Evolutionary conservation across 192 early-diverging fungal species (phyloP), one percentile per base, ranked within the genome.

Genomic region (Backusella psychrophila): DNA sequence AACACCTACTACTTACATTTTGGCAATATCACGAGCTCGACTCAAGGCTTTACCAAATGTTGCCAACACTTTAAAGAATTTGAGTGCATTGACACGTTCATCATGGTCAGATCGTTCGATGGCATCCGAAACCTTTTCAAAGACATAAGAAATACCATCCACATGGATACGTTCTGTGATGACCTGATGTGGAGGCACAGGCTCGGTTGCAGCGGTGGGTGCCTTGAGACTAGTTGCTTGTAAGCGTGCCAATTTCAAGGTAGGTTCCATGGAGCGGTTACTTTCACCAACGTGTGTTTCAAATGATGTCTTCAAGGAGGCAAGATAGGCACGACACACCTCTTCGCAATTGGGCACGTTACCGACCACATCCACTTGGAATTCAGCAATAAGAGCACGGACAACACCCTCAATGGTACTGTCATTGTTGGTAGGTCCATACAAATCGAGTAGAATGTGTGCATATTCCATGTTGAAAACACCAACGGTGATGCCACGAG

Each of bases 41-140:
- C 74, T 80, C 3, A 85, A 52, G 2, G 78, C 73, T 46, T 82
- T 79, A 1, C 81, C 75, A 68, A 89, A 81, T 17, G 79, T 38
- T 4, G 72, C 38, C 19, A 89, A 73, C 5, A 85, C 21, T 44
- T 86, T 84, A 78, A 89, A 89, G 67, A 86, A 89, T 53, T 84
- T 81, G 46, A 86, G 70, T 19, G 63, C 72, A 29, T 78, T 78
- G 1, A 56, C 46, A 17, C 56, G 63, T 0, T 75, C 77, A 35
- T 78, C 69, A 15, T 68, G 39, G 1, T 86, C 66, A 1, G 74
- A 72, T 0, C 34, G 26, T 19, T 59, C 56, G 1, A 72, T 56
- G 38, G 52, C 78, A 34, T 44, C 72, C 3, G 75, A 72, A 15
- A 79, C 78, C 49, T 81, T 82, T 1, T 75, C 75, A 19, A 82